These are phyloP conservation scores for Serendipita sp. DNA, from an alignment of 768 basidiomycete species.

Conservation along the genomic window DNA sequence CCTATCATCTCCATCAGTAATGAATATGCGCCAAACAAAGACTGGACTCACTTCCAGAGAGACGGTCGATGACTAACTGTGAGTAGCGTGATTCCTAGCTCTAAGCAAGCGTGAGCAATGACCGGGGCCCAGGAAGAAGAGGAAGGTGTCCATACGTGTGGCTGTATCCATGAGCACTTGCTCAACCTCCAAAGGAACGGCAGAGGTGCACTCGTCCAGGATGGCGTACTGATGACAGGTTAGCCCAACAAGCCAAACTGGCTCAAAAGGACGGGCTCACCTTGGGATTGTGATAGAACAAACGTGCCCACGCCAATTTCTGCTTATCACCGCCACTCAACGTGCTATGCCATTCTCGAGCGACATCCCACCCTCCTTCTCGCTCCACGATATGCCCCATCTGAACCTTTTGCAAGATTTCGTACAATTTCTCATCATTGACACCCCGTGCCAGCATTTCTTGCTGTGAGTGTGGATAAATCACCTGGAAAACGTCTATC, in stretches of 20 bases:
- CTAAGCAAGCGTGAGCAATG: constrained; percentile 13
- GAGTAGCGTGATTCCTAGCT: constrained; percentile 76
- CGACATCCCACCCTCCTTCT: constrained; percentile 79
- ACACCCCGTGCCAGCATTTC: constrained; percentile 71
- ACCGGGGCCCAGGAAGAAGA: neutral
- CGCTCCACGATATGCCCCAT: constrained; percentile 78
- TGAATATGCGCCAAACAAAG: neutral
- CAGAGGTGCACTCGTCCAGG: constrained; percentile 89
- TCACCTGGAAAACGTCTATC: constrained; percentile 58
- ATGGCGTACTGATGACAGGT: constrained; percentile 62
- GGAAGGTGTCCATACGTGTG: constrained; percentile 24
- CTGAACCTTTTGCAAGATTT: constrained; percentile 60
- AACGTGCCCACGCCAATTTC: constrained; percentile 88
- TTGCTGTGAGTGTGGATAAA: constrained; percentile 74
- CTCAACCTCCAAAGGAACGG: constrained; percentile 86
- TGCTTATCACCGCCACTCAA: constrained; percentile 88
- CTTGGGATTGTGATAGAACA: constrained; percentile 93
- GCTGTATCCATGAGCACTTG: constrained; percentile 92
- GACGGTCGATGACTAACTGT: constrained; percentile 94
- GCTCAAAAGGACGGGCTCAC: constrained; percentile 25
- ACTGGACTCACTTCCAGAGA: constrained; percentile 51
- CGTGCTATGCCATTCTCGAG: constrained; percentile 23
- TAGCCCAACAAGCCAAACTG: neutral
- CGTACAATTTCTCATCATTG: constrained; percentile 57
- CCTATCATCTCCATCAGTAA: constrained; percentile 13